Evolutionary conservation across 257 asterid genomes (phyloP).

Genomic region (Linderniella brevidens): DNA sequence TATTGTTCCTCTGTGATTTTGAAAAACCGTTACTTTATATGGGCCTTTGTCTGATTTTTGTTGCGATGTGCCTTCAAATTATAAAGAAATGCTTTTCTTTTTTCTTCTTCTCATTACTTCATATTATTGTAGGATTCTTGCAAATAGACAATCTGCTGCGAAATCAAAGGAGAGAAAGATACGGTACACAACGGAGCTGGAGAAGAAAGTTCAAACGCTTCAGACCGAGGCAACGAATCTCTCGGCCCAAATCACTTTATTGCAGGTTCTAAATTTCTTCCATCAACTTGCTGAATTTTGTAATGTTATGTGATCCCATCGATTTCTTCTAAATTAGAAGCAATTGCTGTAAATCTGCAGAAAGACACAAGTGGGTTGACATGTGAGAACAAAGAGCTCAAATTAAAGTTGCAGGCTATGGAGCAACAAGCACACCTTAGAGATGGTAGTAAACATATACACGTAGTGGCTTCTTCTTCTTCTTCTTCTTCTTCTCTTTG

Average conservation of each 20-base stretch:
- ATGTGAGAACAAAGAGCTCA: slow-evolving; percentile 81
- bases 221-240: slow-evolving; percentile 88
- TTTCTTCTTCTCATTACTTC: neutral
- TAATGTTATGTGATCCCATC: too few species aligned
- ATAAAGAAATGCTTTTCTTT: neutral
- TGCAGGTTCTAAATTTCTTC: slow-evolving; percentile 34
- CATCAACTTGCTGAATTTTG: neutral
- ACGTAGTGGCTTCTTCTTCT: neutral
- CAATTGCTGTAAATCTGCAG: slow-evolving; percentile 20
- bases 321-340: neutral
- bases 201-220: slow-evolving; percentile 89
- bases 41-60: neutral
- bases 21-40: neutral
- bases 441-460: slow-evolving; percentile 40
- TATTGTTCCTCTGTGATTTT: neutral
- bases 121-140: slow-evolving; percentile 49
- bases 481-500: too few species aligned
- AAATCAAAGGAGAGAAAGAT: slow-evolving; percentile 84
- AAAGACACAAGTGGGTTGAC: slow-evolving; percentile 68
- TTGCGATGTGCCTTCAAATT: neutral
- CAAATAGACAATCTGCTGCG: slow-evolving; percentile 95
- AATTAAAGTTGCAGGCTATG: slow-evolving; percentile 63
- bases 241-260: slow-evolving; percentile 73
- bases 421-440: slow-evolving; percentile 92
- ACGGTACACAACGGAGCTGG: slow-evolving; percentile 71